Base-by-base conservation (phyloP, 1,284 basidiomycete species). In the Trametes sp. region DNA sequence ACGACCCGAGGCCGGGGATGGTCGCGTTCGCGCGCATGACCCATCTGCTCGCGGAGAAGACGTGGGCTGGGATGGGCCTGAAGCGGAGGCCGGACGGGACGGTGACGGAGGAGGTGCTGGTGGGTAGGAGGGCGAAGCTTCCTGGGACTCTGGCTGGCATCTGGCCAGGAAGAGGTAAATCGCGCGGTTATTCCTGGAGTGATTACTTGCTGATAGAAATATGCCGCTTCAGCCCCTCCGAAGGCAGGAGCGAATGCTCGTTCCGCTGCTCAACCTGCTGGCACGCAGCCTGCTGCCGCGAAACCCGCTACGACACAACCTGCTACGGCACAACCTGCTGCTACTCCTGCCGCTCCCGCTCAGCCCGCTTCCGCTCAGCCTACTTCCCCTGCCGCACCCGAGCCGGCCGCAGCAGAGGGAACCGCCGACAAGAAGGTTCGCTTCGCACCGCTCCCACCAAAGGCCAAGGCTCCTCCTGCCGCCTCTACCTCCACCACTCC, bases 1-100 rank as follows among this genome's bases (percentile, higher is more conserved):
- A 53, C 31, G 67, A 70, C 44, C 69, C 69, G 36, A 52, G 63
- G 2, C 54, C 56, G 7, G 67, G 66, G 29, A 65, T 70, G 60
- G 60, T 55, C 13, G 26, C 59, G 23, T 65, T 59, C 36, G 63
- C 65, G 38, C 56, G 61, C 16, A 66, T 62, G 62, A 31, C 62
- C 31, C 65, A 66, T 36, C n/a, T 61, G 28, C 35, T 42, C 16
- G 62, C 64, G 7, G 67, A 69, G 58, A 29, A 33, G 38, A 21
- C 50, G 33, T 66, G 64, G 64, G 51, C 58, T 16, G 58, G 29
- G 35, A 42, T 49, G 4, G 63, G 66, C 7, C 44, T 67, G 38
- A 61, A 53, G 50, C 35, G 64, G 33, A 19, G 45, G 23, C 35
- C 48, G 24, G 59, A 63, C 24, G 58, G 62, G 45, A 60, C 24